Percentiles rank a stretch among this genome's conserved stretches.
These are phyloP conservation scores for Geotrichum klebahnii DNA, from an alignment of 1,139 yeast species.

Conservation along the genomic window DNA sequence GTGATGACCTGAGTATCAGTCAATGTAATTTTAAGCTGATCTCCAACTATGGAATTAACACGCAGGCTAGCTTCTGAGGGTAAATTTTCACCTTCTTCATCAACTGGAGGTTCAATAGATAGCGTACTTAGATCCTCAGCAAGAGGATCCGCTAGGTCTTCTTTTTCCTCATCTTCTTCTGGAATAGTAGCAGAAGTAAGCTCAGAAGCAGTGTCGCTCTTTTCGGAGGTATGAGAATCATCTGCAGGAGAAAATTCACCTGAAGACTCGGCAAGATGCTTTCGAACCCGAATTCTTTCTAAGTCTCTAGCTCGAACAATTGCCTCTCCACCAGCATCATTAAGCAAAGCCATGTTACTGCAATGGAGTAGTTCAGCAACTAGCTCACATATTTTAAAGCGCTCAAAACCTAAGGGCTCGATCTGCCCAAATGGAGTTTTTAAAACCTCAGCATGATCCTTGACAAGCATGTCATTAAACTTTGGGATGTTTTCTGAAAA, in stretches of 20 bases:
- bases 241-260: constrained; percentile 9
- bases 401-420: constrained; percentile 91
- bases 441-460: constrained; percentile 40
- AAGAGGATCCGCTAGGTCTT: constrained; percentile 1
- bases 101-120: constrained; percentile 1
- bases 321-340: constrained; percentile 77
- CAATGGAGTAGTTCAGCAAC: constrained; percentile 94
- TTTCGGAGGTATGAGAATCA: too few species aligned
- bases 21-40: constrained; percentile 76
- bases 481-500: constrained; percentile 73
- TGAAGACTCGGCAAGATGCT: constrained; percentile 29
- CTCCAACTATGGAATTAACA: constrained; percentile 79
- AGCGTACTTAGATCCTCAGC: constrained; percentile 9
- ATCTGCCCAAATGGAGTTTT: constrained; percentile 69
- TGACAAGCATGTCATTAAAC: constrained; percentile 56
- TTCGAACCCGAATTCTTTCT: constrained; percentile 51
- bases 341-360: constrained; percentile 90
- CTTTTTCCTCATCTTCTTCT: constrained; percentile 7
- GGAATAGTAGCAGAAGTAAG: constrained; percentile 2
- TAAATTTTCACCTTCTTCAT: constrained; percentile 21
- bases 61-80: constrained; percentile 42
- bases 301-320: constrained; percentile 73
- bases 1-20: constrained; percentile 78
- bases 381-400: constrained; percentile 90
- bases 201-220: background rate